Conservation (phyloP, 192 early-diverging fungal genomes). For the Pilaira anomala region DNA sequence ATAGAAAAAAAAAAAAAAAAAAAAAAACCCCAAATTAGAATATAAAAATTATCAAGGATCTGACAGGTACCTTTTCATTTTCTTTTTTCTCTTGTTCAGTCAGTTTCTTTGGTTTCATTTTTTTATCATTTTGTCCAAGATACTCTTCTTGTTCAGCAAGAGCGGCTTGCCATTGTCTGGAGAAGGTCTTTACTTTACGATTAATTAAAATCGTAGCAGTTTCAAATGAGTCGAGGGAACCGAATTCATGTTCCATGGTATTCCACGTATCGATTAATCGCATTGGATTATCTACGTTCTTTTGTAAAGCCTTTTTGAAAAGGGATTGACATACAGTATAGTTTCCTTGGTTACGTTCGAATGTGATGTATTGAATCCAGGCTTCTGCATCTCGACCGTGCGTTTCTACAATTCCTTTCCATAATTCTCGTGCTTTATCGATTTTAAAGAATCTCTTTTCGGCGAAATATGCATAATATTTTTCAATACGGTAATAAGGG, state of each 20-base stretch:
- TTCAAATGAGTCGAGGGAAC: constrained; percentile 21
- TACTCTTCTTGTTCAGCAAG: background rate
- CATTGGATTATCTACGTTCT: constrained; percentile 39
- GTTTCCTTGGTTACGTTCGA: constrained; percentile 35
- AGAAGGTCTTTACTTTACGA: constrained; percentile 6
- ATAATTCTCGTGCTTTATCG: constrained; percentile 31
- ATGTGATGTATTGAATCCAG: constrained; percentile 38
- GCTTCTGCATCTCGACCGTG: constrained; percentile 34
- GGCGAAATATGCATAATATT: constrained; percentile 38
- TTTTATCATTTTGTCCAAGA: background rate
- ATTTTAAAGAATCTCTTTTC: constrained; percentile 26
- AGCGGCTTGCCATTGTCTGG: constrained; percentile 22
- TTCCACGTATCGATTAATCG: constrained; percentile 37
- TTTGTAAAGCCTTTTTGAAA: constrained; percentile 30
- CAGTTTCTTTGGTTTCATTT: background rate
- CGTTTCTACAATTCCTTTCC: constrained; percentile 33
- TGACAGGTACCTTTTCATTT: background rate
- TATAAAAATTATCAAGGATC: too few species aligned
- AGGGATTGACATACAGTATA: constrained; percentile 11
- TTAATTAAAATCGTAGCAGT: constrained; percentile 22
- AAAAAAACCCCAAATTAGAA: too few species aligned
- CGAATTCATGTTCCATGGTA: constrained; percentile 36
- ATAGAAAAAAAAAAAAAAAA: background rate
- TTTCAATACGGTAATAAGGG: constrained; percentile 42
- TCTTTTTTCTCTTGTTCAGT: background rate